Conservation (phyloP, 306 rosid species). For the Glycine tomentella region DNA sequence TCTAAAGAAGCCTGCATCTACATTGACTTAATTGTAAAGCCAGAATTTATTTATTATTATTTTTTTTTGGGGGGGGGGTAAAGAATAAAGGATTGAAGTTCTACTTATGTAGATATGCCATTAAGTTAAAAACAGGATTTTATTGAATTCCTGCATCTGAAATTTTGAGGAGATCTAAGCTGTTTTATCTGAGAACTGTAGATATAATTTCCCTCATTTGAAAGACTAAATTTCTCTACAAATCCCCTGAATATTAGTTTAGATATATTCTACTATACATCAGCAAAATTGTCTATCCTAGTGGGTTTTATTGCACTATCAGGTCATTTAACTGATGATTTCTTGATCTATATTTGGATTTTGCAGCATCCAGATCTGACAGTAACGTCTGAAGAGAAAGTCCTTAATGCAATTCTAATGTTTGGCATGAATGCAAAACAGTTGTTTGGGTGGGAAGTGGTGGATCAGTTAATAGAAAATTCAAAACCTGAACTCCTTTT, state of each 20-base stretch:
- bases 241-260: constrained; percentile 19
- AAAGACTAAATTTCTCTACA: constrained; percentile 15
- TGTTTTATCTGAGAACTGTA: constrained; percentile 38
- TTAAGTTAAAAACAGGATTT: constrained; percentile 20
- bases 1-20: constrained; percentile 21
- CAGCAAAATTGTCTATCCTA: constrained; percentile 24
- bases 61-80: no score
- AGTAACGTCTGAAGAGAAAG: constrained; percentile 94
- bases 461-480: constrained; percentile 69
- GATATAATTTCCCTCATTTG: constrained; percentile 37
- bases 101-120: constrained; percentile 24
- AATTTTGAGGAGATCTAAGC: constrained; percentile 24
- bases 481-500: constrained; percentile 75
- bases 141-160: constrained; percentile 27
- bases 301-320: constrained; percentile 19
- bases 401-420: constrained; percentile 83
- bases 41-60: background rate
- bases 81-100: constrained; percentile 11
- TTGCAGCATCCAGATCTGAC: constrained; percentile 97
- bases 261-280: constrained; percentile 21
- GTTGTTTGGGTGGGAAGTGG: constrained; percentile 75
- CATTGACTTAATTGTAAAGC: constrained; percentile 25
- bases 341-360: constrained; percentile 42
- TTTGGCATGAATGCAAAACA: constrained; percentile 78
- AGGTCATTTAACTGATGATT: constrained; percentile 29